Conservation (phyloP, 805 yeast species). For the Jamesozyma spencerorum region DNA sequence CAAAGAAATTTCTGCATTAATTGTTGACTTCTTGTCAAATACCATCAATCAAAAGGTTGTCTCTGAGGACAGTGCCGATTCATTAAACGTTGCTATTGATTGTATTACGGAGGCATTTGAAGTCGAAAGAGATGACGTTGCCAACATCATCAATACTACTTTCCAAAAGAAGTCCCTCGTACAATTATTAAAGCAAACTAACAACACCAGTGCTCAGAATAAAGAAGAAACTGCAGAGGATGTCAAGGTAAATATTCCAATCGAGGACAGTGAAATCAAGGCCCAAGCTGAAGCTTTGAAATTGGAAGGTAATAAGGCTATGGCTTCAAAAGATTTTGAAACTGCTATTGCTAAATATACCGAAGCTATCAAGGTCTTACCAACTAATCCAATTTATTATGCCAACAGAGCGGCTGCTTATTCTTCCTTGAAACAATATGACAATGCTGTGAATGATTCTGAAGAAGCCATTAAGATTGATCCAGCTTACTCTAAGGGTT, state of each 20-base stretch:
- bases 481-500: conserved; percentile 81
- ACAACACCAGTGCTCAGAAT: conserved; percentile 12
- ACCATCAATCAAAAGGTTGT: conserved; percentile 54
- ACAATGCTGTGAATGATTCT: conserved; percentile 75
- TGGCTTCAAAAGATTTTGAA: conserved; percentile 66
- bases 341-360: conserved; percentile 72
- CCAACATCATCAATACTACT: conserved; percentile 23
- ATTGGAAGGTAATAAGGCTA: conserved; percentile 79
- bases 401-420: conserved; percentile 97
- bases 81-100: conserved; percentile 88
- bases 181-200: conserved; percentile 34
- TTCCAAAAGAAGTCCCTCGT: conserved; percentile 41
- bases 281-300: conserved; percentile 79
- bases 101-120: conserved; percentile 83
- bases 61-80: conserved; percentile 72
- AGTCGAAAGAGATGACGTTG: conserved; percentile 45
- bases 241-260: conserved; percentile 36
- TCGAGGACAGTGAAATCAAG: conserved; percentile 42
- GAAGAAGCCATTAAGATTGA: conserved; percentile 68
- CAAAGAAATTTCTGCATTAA: conserved; percentile 61
- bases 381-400: conserved; percentile 70
- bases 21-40: conserved; percentile 59
- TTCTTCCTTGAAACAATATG: conserved; percentile 67
- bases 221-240: conserved; percentile 25
- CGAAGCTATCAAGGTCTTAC: conserved; percentile 61